These are phyloP conservation scores for Stromatinia cepivora DNA, from an alignment of 2,329 filamentous ascomycete species.

Conservation along the genomic window DNA sequence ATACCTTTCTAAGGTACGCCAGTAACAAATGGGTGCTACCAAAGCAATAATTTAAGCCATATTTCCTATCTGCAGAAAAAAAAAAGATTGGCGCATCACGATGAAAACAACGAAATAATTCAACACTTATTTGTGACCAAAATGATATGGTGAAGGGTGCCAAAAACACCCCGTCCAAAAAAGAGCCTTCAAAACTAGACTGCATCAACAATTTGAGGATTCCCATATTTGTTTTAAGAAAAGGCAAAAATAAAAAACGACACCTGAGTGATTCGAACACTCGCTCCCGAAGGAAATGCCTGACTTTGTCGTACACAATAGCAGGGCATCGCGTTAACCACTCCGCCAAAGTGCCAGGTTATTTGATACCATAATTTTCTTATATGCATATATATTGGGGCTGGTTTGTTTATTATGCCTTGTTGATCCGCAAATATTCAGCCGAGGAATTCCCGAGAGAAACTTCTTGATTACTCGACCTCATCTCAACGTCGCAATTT, in stretches of 20 bases:
- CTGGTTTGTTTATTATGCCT: too few species aligned
- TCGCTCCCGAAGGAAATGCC: constrained; percentile 46
- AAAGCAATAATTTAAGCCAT: background rate
- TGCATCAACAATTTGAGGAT: background rate
- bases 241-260: constrained; percentile 29
- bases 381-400: background rate
- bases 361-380: rapidly evolving
- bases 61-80: too few species aligned
- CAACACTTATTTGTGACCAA: too few species aligned
- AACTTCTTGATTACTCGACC: too few species aligned
- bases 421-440: too few species aligned
- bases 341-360: constrained; percentile 32
- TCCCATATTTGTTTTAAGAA: background rate
- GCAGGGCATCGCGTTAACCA: constrained; percentile 36
- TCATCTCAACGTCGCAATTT: too few species aligned
- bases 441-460: too few species aligned
- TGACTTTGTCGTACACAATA: constrained; percentile 28
- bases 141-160: too few species aligned
- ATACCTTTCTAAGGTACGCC: background rate
- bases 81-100: too few species aligned
- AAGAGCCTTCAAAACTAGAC: too few species aligned
- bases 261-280: constrained; percentile 47
- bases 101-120: too few species aligned
- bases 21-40: background rate
- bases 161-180: too few species aligned